Percentiles rank a stretch among this genome's conserved stretches.
These are phyloP conservation scores for Trichoderma atroviride DNA, from an alignment of 2,329 filamentous ascomycete genomes.

Conservation along the genomic window DNA sequence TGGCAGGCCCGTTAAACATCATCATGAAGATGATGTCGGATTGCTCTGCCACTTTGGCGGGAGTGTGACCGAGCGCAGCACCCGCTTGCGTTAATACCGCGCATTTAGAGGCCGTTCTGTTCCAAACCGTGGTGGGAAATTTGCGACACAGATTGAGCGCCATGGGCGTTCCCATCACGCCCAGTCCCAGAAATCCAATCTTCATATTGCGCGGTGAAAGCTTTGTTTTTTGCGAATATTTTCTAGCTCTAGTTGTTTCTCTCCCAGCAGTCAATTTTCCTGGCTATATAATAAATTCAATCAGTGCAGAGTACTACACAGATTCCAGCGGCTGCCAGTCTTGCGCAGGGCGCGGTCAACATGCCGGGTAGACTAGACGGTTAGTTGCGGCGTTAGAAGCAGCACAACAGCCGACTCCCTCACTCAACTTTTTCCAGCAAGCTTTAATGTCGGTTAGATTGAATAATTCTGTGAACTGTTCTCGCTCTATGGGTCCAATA, in stretches of 20 bases:
- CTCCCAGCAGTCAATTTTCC: not conserved
- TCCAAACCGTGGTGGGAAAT: conserved; percentile 38
- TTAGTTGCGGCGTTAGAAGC: not conserved
- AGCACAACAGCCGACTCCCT: not conserved
- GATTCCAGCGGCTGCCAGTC: not conserved
- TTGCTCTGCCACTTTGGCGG: conserved; percentile 32
- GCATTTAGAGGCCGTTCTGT: conserved; percentile 37
- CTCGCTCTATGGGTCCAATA: not conserved
- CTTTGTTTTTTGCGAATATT: not conserved
- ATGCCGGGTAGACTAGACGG: not conserved
- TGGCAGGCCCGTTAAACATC: conserved; percentile 36
- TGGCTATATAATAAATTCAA: not conserved
- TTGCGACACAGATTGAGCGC: conserved; percentile 37
- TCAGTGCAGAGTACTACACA: not conserved
- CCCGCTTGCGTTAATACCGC: conserved; percentile 30
- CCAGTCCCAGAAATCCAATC: conserved; percentile 39
- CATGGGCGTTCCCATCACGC: conserved; percentile 41
- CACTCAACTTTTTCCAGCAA: not conserved
- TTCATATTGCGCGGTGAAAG: conserved; percentile 19
- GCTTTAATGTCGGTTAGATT: not conserved
- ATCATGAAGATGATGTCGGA: conserved; percentile 40
- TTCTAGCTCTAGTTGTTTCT: not conserved
- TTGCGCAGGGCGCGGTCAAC: conserved; percentile 5
- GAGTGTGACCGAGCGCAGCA: conserved; percentile 33
- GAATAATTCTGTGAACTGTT: not conserved